These are phyloP conservation scores for Articulospora tetracladia DNA, from an alignment of 495 filamentous ascomycete genomes.

Conservation along the genomic window DNA sequence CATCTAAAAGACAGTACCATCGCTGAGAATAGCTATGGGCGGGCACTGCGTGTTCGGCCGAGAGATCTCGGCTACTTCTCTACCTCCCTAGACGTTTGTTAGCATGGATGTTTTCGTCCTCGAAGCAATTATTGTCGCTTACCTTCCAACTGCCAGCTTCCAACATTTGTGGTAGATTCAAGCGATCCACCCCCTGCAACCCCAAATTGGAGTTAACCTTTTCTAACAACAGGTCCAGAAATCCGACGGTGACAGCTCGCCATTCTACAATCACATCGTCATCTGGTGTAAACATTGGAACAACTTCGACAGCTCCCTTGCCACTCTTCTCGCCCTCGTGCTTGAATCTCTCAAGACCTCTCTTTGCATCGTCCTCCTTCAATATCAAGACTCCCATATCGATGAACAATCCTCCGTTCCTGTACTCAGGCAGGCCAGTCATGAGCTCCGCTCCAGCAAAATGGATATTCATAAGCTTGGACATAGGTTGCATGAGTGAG, in stretches of 20 bases:
- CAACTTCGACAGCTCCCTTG: slow-evolving; percentile 51
- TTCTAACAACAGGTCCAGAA: slow-evolving; percentile 69
- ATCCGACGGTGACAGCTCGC: slow-evolving; percentile 77
- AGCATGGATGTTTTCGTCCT: background rate
- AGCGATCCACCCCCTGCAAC: slow-evolving; percentile 47
- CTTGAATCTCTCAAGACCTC: slow-evolving; percentile 66
- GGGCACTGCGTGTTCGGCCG: slow-evolving; percentile 95
- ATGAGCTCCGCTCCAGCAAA: slow-evolving; percentile 75
- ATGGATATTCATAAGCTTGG: slow-evolving; percentile 67
- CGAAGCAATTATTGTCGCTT: background rate
- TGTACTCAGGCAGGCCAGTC: slow-evolving; percentile 83
- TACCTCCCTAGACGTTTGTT: slow-evolving; percentile 64
- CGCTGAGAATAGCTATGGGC: slow-evolving; percentile 92
- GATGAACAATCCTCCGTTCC: slow-evolving; percentile 82
- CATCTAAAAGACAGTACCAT: slow-evolving; percentile 89
- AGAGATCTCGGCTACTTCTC: slow-evolving; percentile 93
- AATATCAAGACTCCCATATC: slow-evolving; percentile 77
- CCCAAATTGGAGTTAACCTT: slow-evolving; percentile 52
- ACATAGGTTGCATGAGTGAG: slow-evolving; percentile 85
- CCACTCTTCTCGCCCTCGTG: slow-evolving; percentile 72
- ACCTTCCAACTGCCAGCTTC: slow-evolving; percentile 96
- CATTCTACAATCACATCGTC: slow-evolving; percentile 88
- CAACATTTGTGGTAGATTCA: slow-evolving; percentile 74
- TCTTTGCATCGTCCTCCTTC: slow-evolving; percentile 60
- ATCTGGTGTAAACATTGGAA: slow-evolving; percentile 73